phyloP scores from a whole-genome alignment of 805 yeast genomes.

The Saccharomycopsis vini region DNA sequence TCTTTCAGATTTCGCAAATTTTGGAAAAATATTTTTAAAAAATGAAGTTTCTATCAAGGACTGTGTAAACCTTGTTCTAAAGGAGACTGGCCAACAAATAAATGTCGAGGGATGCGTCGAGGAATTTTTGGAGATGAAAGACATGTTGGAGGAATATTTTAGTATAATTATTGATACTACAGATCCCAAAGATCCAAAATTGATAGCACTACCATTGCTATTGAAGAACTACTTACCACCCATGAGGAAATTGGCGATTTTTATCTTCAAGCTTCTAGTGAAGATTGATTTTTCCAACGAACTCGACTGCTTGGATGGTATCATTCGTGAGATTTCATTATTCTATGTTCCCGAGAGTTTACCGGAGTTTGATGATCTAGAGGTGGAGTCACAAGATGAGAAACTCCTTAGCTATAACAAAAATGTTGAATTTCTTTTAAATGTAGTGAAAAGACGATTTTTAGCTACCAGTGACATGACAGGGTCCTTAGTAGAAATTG shows the following conservation, averaged over 20 bases:
- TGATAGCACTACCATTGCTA: conserved; percentile 59
- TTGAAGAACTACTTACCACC: conserved; percentile 57
- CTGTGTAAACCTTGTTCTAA: conserved; percentile 30
- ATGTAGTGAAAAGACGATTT: conserved; percentile 51
- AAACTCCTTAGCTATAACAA: conserved; percentile 28
- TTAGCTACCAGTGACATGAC: conserved; percentile 50
- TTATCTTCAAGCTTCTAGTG: conserved; percentile 53
- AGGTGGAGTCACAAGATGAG: conserved; percentile 22
- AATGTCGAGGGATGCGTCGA: conserved; percentile 7
- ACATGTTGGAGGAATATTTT: conserved; percentile 80
- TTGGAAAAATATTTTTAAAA: conserved; percentile 48
- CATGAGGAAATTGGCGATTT: conserved; percentile 52
- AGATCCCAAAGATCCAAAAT: conserved; percentile 25
- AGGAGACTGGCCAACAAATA: not conserved
- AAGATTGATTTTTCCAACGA: conserved; percentile 62
- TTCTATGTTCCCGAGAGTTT: conserved; percentile 56
- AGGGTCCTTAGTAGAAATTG: conserved; percentile 67
- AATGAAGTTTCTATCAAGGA: conserved; percentile 29
- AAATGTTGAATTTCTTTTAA: conserved; percentile 53
- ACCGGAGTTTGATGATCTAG: conserved; percentile 20
- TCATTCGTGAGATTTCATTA: conserved; percentile 60
- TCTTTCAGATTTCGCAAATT: conserved; percentile 70
- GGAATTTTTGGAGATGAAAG: conserved; percentile 43
- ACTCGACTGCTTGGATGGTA: conserved; percentile 52
- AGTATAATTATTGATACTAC: conserved; percentile 36